These are phyloP conservation scores for Sporothrix brunneoviolacea DNA, from an alignment of 2,329 filamentous ascomycete genomes.

Conservation along the genomic window DNA sequence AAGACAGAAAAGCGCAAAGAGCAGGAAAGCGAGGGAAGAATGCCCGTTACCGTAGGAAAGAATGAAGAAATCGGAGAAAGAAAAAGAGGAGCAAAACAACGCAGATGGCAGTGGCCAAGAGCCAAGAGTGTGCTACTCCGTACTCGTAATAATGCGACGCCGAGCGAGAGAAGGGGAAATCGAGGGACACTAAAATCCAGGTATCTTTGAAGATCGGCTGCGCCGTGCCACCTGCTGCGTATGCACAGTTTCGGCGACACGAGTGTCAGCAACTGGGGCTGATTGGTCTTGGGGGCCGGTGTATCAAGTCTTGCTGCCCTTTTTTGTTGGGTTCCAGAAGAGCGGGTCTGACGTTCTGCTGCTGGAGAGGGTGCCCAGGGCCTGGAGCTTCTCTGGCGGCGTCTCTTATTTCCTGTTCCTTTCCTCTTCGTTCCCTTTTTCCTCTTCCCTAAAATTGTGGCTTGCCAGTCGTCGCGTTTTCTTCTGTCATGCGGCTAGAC, in stretches of 20 bases:
- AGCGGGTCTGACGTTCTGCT: constrained; percentile 6
- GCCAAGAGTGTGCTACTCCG: too few relatives aligned
- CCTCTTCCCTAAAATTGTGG: too few relatives aligned
- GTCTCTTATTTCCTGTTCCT: background rate
- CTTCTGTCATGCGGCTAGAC: too few relatives aligned
- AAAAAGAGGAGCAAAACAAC: constrained; percentile 1
- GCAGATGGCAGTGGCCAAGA: too few relatives aligned
- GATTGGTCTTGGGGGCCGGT: background rate
- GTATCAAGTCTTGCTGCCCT: background rate
- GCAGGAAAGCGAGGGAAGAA: background rate
- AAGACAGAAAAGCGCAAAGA: background rate
- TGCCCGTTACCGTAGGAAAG: too few relatives aligned
- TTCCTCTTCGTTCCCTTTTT: background rate
- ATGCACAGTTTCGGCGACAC: background rate
- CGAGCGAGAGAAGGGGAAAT: too few relatives aligned
- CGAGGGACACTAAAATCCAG: too few relatives aligned
- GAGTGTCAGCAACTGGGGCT: background rate
- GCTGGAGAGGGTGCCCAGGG: too few relatives aligned
- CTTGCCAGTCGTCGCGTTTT: too few relatives aligned
- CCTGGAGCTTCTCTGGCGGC: background rate
- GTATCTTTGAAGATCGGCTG: background rate
- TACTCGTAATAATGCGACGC: too few relatives aligned
- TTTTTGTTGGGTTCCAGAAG: constrained; percentile 6
- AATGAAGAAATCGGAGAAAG: background rate
- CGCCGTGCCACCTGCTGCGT: too few relatives aligned